A percentile compares a stretch with the other conserved stretches of the same genome.
These are phyloP conservation scores for Lactarius sp. DNA, from an alignment of 768 basidiomycete genomes.

Conservation along the genomic window DNA sequence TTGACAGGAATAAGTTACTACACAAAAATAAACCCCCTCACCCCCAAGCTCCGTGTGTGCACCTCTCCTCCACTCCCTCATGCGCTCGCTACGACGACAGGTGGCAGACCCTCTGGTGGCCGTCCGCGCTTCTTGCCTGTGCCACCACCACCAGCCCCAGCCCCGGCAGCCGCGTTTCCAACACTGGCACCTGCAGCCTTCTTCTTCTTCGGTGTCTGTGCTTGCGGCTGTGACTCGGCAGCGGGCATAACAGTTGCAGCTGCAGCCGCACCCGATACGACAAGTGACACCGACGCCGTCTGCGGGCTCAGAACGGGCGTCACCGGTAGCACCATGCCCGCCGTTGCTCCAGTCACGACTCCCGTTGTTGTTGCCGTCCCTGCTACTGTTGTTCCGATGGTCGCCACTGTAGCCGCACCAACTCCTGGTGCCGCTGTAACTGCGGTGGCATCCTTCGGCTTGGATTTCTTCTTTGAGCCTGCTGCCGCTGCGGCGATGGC, in stretches of 20 bases:
- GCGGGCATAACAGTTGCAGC: neutral
- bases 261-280: neutral
- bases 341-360: neutral
- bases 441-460: constrained; percentile 27
- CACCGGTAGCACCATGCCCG: neutral
- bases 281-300: neutral
- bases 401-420: neutral
- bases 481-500: constrained; percentile 37
- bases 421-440: neutral
- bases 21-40: constrained; percentile 4
- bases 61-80: constrained; percentile 7
- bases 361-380: neutral
- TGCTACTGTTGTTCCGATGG: neutral
- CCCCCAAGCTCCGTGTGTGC: neutral
- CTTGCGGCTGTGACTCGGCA: neutral
- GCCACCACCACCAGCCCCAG: neutral
- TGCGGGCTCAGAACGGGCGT: constrained; percentile 14
- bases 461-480: constrained; percentile 59
- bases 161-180: neutral
- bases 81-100: constrained; percentile 33
- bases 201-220: constrained; percentile 26
- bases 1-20: constrained; percentile 22
- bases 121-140: constrained; percentile 26
- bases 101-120: constrained; percentile 28
- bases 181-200: constrained; percentile 2